These are phyloP conservation scores for Hypoxylon sp. DNA, from an alignment of 2,329 filamentous ascomycete genomes.

Conservation along the genomic window DNA sequence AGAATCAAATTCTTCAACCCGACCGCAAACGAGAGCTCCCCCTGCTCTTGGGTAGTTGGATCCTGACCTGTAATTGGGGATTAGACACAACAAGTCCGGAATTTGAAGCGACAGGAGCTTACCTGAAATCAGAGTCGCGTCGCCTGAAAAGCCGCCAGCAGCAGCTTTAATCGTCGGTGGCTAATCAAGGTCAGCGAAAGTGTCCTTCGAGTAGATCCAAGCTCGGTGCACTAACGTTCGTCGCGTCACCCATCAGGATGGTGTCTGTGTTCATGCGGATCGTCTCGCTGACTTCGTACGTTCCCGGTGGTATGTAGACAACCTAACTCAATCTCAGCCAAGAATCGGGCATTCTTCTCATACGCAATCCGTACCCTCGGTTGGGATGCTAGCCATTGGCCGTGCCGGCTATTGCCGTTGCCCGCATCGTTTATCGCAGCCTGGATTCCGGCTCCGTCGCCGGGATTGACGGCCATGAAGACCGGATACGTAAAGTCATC, in stretches of 20 bases:
- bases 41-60: constrained; percentile 44
- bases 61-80: constrained; percentile 43
- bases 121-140: constrained; percentile 48
- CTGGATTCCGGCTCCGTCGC: constrained; percentile 50
- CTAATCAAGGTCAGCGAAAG: constrained; percentile 34
- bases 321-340: constrained; percentile 42
- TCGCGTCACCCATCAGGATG: constrained; percentile 56
- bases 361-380: constrained; percentile 44
- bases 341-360: neutral
- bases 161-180: constrained; percentile 54
- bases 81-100: constrained; percentile 19
- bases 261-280: constrained; percentile 55
- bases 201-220: neutral
- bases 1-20: constrained; percentile 54
- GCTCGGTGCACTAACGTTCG: constrained; percentile 45
- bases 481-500: constrained; percentile 49
- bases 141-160: constrained; percentile 46
- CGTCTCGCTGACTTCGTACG: constrained; percentile 50
- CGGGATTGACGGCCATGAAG: constrained; percentile 49
- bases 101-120: neutral
- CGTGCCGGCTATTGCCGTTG: constrained; percentile 46
- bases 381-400: constrained; percentile 52
- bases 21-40: constrained; percentile 54
- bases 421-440: constrained; percentile 50
- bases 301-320: constrained; percentile 54